Evolutionary conservation across 2,329 filamentous ascomycete species (phyloP).

Genomic region (Keithomyces neogunnii): DNA sequence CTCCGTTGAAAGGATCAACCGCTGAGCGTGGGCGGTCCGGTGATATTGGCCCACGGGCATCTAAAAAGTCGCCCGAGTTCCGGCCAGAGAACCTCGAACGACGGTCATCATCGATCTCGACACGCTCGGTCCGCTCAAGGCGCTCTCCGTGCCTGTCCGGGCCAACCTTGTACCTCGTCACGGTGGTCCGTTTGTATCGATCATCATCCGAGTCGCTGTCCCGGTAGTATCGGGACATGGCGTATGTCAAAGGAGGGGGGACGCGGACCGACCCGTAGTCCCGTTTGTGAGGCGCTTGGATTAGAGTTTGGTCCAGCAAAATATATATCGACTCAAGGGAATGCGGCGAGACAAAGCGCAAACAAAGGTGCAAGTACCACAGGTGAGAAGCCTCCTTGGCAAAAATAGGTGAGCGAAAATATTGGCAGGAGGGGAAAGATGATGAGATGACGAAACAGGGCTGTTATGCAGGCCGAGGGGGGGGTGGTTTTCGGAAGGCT

Average conservation of each 20-base stretch:
- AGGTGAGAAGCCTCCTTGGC: not conserved
- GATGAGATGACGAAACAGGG: conserved; percentile 9
- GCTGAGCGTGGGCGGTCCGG: conserved; percentile 44
- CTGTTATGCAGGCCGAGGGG: not conserved
- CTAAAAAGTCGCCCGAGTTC: conserved; percentile 30
- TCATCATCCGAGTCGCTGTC: conserved; percentile 35
- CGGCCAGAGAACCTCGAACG: conserved; percentile 37
- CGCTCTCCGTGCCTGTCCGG: conserved; percentile 31
- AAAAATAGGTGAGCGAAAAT: not conserved
- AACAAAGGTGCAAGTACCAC: not conserved
- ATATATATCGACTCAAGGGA: not conserved
- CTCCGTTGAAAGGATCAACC: conserved; percentile 31
- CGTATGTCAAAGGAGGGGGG: conserved; percentile 12
- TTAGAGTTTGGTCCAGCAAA: conserved; percentile 3
- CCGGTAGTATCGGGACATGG: conserved; percentile 25
- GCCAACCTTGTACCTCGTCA: conserved; percentile 44
- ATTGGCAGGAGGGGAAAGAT: not conserved
- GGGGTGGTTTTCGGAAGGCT: not conserved
- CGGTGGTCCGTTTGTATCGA: conserved; percentile 36
- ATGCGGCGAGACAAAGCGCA: not conserved
- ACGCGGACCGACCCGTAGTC: conserved; percentile 7
- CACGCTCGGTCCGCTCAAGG: conserved; percentile 28
- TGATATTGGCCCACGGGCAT: conserved; percentile 30
- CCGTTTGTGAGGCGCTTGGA: conserved; percentile 6
- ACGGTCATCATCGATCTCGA: conserved; percentile 37